A percentile compares a stretch with the other conserved stretches of the same genome.
phyloP scores from a whole-genome alignment of 2,329 filamentous ascomycete genomes.

The Decorospora gaudefroyi region DNA sequence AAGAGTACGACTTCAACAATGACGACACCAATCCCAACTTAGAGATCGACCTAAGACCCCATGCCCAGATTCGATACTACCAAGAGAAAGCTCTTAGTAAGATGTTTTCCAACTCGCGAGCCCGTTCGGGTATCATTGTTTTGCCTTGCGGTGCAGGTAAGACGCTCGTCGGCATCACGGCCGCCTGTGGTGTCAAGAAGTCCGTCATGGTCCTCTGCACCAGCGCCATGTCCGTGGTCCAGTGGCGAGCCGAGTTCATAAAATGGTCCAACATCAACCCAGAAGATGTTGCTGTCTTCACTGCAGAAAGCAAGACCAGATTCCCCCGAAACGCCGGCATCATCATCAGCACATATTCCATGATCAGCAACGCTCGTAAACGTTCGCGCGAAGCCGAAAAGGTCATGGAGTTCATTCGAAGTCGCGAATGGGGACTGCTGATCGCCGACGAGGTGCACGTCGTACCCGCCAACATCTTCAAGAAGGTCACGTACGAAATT shows the following conservation, averaged over 20 bases:
- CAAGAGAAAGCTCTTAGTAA: constrained; percentile 98
- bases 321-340: constrained; percentile 92
- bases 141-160: constrained; percentile 96
- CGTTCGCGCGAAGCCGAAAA: constrained; percentile 91
- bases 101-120: constrained; percentile 98
- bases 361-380: constrained; percentile 91
- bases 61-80: constrained; percentile 88
- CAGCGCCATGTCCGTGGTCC: constrained; percentile 95
- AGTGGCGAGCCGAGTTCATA: constrained; percentile 95
- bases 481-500: constrained; percentile 89
- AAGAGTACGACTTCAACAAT: constrained; percentile 96
- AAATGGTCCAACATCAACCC: constrained; percentile 99
- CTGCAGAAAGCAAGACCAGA: constrained; percentile 83
- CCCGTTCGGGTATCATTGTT: constrained; percentile 96
- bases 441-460: constrained; percentile 98
- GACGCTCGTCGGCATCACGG: constrained; percentile 96
- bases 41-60: constrained; percentile 89
- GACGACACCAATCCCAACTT: constrained; percentile 87
- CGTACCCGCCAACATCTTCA: constrained; percentile 93
- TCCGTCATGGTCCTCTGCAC: constrained; percentile 94
- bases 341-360: constrained; percentile 96
- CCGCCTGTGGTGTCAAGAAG: constrained; percentile 97
- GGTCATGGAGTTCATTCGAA: constrained; percentile 93
- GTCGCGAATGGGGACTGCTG: constrained; percentile 95
- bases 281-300: constrained; percentile 92